Percentiles rank a stretch among this genome's conserved stretches.
Evolutionary conservation across 1,139 yeast genomes (phyloP).

Genomic region (Kurtzmaniella quercitrusa): DNA sequence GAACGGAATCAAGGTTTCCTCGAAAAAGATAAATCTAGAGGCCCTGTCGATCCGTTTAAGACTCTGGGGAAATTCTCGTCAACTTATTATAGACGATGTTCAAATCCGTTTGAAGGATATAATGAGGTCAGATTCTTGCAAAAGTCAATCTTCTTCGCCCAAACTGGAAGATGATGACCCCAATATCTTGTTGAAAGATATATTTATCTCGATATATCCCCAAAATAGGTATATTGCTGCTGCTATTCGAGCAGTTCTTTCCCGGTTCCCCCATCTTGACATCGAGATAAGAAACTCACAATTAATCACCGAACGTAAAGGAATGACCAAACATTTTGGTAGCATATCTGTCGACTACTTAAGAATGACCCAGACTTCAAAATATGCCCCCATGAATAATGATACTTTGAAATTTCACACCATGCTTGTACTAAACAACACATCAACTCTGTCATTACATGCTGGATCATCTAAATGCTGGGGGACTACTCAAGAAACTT

Average conservation of each 20-base stretch:
- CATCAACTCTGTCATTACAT: not conserved
- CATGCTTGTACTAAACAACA: conserved; percentile 13
- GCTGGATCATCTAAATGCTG: not conserved
- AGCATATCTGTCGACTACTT: conserved; percentile 18
- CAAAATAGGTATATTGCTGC: conserved; percentile 10
- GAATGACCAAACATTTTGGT: not conserved
- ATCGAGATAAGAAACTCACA: conserved; percentile 23
- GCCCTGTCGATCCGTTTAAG: conserved; percentile 27
- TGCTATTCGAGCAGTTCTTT: conserved; percentile 14
- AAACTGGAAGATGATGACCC: not conserved
- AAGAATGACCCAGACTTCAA: conserved; percentile 17
- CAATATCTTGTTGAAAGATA: not conserved
- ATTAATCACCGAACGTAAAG: conserved; percentile 7
- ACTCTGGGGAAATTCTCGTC: conserved; percentile 39
- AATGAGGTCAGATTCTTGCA: conserved; percentile 1
- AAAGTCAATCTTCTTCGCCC: not conserved
- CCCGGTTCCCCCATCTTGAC: conserved; percentile 23
- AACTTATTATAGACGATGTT: conserved; percentile 27
- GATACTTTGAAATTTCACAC: conserved; percentile 19
- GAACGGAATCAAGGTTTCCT: conserved; percentile 23
- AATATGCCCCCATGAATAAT: conserved; percentile 16
- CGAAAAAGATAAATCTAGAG: conserved; percentile 12
- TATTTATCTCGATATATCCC: conserved; percentile 16
- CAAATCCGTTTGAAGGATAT: conserved; percentile 10
- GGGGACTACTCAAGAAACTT: not conserved